Conservation (phyloP, 2,329 filamentous ascomycete species). For the Fusarium sulawesiense region DNA sequence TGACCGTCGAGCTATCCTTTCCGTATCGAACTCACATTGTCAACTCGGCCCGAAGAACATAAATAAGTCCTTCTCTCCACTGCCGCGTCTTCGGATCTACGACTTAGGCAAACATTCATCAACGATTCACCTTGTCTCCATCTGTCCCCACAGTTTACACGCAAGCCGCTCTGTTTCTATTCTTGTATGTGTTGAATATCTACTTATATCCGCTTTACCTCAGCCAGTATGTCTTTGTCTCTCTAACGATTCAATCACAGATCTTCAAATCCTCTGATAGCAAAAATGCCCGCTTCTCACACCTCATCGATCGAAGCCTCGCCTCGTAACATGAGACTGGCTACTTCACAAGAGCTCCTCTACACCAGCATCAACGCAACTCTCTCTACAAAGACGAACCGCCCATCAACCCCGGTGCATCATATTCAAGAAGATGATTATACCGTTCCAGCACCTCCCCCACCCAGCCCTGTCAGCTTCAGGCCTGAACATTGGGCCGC, state of each 20-base stretch:
- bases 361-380: conserved; percentile 65
- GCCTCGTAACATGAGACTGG: conserved; percentile 58
- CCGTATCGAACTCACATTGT: neutral
- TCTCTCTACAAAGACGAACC: conserved; percentile 57
- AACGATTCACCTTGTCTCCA: conserved; percentile 35
- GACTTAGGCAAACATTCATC: conserved; percentile 22
- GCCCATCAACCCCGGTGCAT: conserved; percentile 60
- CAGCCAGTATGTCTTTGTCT: neutral
- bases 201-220: conserved; percentile 27
- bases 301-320: conserved; percentile 59
- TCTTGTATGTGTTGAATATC: conserved; percentile 31
- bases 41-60: conserved; percentile 12
- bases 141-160: conserved; percentile 43
- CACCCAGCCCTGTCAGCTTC: conserved; percentile 72
- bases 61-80: conserved; percentile 19
- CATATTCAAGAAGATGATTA: conserved; percentile 69
- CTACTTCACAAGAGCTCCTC: conserved; percentile 63
- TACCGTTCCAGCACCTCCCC: conserved; percentile 72
- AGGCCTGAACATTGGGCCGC: conserved; percentile 66
- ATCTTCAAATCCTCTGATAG: neutral
- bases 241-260: conserved; percentile 19
- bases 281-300: conserved; percentile 53
- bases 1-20: neutral
- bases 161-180: conserved; percentile 40
- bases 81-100: conserved; percentile 6